A percentile compares a stretch with the other conserved stretches of the same genome.
Conservation (phyloP, 768 basidiomycete genomes). For the Trametes punicea region DNA sequence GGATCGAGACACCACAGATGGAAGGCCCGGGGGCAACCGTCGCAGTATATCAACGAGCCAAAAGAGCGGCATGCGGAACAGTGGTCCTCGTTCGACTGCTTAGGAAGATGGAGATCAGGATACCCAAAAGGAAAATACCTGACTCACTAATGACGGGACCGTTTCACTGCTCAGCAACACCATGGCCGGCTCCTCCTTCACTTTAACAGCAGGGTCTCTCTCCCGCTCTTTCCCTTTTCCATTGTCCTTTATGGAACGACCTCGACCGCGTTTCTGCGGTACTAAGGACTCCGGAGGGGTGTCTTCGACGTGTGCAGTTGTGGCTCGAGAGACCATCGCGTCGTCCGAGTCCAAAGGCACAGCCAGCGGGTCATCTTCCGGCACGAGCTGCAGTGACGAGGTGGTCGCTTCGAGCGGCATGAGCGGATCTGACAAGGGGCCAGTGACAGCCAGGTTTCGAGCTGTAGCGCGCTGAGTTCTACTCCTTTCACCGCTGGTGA, state of each 20-base stretch:
- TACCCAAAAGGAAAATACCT: not conserved
- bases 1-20: conserved; percentile 97
- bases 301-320: conserved; percentile 35
- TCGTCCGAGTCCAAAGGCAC: conserved; percentile 59
- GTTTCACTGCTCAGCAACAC: conserved; percentile 38
- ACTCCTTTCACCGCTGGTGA: conserved; percentile 14
- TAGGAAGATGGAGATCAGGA: conserved; percentile 3
- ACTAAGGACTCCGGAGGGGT: conserved; percentile 9
- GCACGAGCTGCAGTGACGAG: conserved; percentile 48
- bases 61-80: conserved; percentile 79
- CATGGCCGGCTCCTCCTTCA: conserved; percentile 45
- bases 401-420: conserved; percentile 18
- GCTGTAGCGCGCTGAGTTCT: conserved; percentile 30
- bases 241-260: conserved; percentile 6
- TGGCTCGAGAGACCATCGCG: conserved; percentile 59
- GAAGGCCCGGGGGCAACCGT: conserved; percentile 94
- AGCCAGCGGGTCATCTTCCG: conserved; percentile 50
- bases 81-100: conserved; percentile 71
- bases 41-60: conserved; percentile 92
- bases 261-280: conserved; percentile 11
- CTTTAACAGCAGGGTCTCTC: conserved; percentile 32
- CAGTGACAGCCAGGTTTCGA: conserved; percentile 20
- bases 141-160: conserved; percentile 36
- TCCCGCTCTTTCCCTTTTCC: conserved; percentile 52
- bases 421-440: conserved; percentile 17